phyloP scores from a whole-genome alignment of 148 eudicot species.

The Spergularia marina region DNA sequence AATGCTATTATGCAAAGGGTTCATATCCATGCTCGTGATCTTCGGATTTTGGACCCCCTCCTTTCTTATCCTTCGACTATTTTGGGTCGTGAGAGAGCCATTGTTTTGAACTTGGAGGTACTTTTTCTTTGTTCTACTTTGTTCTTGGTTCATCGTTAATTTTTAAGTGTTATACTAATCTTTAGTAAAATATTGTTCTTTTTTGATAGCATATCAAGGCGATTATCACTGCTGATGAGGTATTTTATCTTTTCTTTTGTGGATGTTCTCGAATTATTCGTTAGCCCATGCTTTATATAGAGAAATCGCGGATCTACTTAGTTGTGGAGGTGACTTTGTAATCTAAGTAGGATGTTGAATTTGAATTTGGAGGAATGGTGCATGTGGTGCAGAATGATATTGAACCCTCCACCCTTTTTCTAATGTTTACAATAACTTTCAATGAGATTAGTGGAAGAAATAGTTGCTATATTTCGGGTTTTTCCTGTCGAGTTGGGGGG shows the following conservation, averaged over 20 bases:
- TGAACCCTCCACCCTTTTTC: not conserved
- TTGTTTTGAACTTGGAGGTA: conserved; percentile 82
- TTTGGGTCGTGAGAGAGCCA: conserved; percentile 77
- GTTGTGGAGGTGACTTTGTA: too few species aligned
- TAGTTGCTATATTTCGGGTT: too few species aligned
- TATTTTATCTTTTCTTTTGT: conserved; percentile 19
- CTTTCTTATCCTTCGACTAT: conserved; percentile 80
- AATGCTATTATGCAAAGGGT: conserved; percentile 77
- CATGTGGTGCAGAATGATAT: not conserved
- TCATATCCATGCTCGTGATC: conserved; percentile 87
- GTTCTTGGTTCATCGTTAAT: not conserved
- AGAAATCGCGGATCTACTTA: too few species aligned
- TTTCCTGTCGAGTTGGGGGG: too few species aligned
- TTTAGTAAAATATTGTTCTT: not conserved
- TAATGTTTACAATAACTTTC: not conserved
- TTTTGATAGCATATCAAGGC: conserved; percentile 72
- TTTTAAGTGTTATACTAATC: not conserved
- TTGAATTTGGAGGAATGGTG: not conserved
- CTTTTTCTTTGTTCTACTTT: not conserved
- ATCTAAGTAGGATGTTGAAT: not conserved
- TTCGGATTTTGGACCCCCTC: conserved; percentile 76
- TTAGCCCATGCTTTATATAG: too few species aligned
- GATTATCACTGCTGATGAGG: conserved; percentile 82
- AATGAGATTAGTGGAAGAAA: too few species aligned
- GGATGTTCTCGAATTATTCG: not conserved